phyloP scores from a whole-genome alignment of 768 basidiomycete species.

The Hypsizygus marmoreus region DNA sequence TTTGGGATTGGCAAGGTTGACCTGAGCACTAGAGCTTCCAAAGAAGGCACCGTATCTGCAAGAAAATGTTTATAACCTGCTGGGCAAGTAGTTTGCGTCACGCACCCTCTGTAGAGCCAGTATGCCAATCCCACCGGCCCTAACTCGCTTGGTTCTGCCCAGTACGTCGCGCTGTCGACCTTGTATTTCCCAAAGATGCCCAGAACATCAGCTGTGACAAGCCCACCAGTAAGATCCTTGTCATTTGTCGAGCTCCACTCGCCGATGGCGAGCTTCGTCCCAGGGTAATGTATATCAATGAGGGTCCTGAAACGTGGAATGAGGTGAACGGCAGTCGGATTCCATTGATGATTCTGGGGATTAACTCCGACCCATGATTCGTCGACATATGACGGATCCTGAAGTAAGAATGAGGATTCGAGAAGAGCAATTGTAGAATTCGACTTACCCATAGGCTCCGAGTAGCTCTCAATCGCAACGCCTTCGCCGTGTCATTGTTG shows the following conservation, averaged over 20 bases:
- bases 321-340: constrained; percentile 43
- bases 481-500: constrained; percentile 53
- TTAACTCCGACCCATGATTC: constrained; percentile 52
- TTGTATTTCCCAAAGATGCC: constrained; percentile 53
- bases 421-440: not conserved
- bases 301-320: constrained; percentile 53
- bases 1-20: constrained; percentile 42
- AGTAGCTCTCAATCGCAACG: constrained; percentile 49
- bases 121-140: constrained; percentile 55
- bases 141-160: constrained; percentile 47
- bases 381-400: constrained; percentile 52
- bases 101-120: constrained; percentile 58
- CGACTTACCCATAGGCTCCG: constrained; percentile 50
- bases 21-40: constrained; percentile 44
- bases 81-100: not conserved
- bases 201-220: constrained; percentile 51
- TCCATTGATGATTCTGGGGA: constrained; percentile 50
- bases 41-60: constrained; percentile 48
- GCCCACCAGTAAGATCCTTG: constrained; percentile 53
- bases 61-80: not conserved
- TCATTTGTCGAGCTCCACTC: constrained; percentile 54
- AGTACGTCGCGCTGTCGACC: constrained; percentile 56
- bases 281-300: constrained; percentile 52
- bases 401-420: constrained; percentile 1
- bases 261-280: constrained; percentile 54